A percentile compares a stretch with the other conserved stretches of the same genome.
phyloP scores from a whole-genome alignment of 2,329 filamentous ascomycete species.

The Trichophaea hybrida region DNA sequence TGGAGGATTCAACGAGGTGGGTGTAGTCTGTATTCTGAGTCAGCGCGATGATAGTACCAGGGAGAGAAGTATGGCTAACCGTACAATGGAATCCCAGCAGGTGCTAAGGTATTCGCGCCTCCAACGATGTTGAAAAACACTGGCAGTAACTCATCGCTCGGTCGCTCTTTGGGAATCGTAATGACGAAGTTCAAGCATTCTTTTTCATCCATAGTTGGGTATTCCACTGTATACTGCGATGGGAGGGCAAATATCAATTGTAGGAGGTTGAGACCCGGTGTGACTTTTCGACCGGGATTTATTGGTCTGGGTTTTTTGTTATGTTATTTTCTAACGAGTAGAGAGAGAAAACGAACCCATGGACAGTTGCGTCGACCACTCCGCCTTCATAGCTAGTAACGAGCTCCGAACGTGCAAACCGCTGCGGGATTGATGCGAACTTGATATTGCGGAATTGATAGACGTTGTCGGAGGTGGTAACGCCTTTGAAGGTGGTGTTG shows the following conservation, averaged over 20 bases:
- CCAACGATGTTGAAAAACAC: slow-evolving; percentile 39
- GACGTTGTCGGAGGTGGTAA: not conserved
- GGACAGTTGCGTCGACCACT: not conserved
- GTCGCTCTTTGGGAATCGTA: not conserved
- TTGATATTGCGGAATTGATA: not conserved
- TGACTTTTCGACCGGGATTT: not conserved
- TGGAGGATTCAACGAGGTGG: slow-evolving; percentile 27
- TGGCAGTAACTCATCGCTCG: slow-evolving; percentile 28
- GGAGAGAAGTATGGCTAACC: no score
- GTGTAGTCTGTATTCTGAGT: slow-evolving; percentile 1
- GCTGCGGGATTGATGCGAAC: not conserved
- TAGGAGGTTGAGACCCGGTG: not conserved
- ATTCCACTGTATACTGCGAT: not conserved
- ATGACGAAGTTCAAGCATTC: slow-evolving; percentile 8
- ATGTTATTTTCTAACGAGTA: not conserved
- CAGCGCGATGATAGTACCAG: not conserved
- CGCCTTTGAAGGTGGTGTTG: not conserved
- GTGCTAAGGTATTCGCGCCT: slow-evolving; percentile 32
- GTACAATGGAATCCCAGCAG: slow-evolving; percentile 32
- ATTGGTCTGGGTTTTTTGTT: not conserved
- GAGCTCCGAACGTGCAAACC: not conserved
- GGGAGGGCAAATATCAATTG: not conserved
- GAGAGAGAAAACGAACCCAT: not conserved
- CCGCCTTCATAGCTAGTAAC: not conserved
- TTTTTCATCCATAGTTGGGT: not conserved